Conservation (phyloP, 495 filamentous ascomycete genomes). For the Xylaria telfairii region DNA sequence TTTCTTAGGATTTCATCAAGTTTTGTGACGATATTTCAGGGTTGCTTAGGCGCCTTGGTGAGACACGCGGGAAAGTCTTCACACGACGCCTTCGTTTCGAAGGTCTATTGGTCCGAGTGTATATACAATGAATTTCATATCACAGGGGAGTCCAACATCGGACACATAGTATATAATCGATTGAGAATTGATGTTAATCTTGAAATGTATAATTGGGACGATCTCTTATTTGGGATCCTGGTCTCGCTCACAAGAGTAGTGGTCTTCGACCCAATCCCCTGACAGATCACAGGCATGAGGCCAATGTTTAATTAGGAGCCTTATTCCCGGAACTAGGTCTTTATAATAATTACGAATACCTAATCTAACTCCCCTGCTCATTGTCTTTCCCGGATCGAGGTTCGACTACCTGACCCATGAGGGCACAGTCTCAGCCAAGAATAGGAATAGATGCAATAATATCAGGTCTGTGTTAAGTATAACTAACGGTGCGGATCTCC, state of each 20-base stretch:
- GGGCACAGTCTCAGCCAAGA: not conserved
- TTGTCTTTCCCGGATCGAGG: not conserved
- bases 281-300: not conserved
- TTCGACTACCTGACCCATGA: not conserved
- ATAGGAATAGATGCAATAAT: not conserved
- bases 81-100: not conserved
- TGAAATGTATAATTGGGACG: not conserved
- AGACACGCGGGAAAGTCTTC: not conserved
- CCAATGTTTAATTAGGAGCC: not conserved
- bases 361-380: not conserved
- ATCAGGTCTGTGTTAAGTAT: not conserved
- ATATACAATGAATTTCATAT: not conserved
- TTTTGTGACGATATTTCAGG: not conserved
- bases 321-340: not conserved
- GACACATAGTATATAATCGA: not conserved
- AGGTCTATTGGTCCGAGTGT: not conserved
- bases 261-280: not conserved
- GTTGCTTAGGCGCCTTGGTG: not conserved
- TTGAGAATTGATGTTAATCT: not conserved
- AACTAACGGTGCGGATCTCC: not conserved
- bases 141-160: not conserved
- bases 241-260: not conserved
- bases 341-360: not conserved
- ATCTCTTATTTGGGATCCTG: not conserved
- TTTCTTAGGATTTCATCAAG: not conserved